Percentiles rank a stretch among this genome's conserved stretches.
These are phyloP conservation scores for Amanita exitialis DNA, from an alignment of 768 basidiomycete species.

Conservation along the genomic window DNA sequence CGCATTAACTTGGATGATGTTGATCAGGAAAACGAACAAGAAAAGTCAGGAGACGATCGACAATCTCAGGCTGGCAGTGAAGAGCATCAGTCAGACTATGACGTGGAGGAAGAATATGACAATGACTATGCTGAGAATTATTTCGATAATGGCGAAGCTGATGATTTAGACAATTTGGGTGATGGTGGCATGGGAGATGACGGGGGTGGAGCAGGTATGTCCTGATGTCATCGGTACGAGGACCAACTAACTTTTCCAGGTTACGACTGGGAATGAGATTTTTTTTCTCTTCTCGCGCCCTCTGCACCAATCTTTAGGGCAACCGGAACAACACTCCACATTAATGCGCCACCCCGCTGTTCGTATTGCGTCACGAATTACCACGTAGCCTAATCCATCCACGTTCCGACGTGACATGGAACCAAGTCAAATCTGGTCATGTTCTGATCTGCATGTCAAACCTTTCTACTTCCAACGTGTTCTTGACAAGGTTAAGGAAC, in stretches of 20 bases:
- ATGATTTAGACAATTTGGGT: conserved; percentile 70
- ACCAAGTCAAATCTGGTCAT: not conserved
- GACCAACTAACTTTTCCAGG: not conserved
- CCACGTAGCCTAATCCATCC: not conserved
- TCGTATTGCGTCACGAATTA: not conserved
- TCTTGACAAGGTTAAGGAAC: not conserved
- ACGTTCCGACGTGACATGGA: not conserved
- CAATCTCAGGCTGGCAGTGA: conserved; percentile 57
- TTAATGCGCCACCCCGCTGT: not conserved
- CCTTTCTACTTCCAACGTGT: not conserved
- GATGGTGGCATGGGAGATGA: conserved; percentile 62
- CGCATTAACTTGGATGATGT: conserved; percentile 60
- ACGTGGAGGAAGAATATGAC: conserved; percentile 85
- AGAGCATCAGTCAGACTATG: conserved; percentile 62
- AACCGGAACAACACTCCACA: not conserved
- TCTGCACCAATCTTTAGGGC: not conserved
- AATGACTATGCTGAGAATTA: conserved; percentile 89
- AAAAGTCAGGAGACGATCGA: conserved; percentile 61
- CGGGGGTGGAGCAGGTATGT: conserved; percentile 35
- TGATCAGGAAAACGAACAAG: conserved; percentile 57
- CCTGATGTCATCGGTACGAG: not conserved
- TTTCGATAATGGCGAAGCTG: conserved; percentile 83
- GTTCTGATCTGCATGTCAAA: not conserved
- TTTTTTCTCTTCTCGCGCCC: not conserved
- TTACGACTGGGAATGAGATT: conserved; percentile 3